Evolutionary conservation across 495 filamentous ascomycete species (phyloP).

Genomic region (Chaetomidium leptoderma): DNA sequence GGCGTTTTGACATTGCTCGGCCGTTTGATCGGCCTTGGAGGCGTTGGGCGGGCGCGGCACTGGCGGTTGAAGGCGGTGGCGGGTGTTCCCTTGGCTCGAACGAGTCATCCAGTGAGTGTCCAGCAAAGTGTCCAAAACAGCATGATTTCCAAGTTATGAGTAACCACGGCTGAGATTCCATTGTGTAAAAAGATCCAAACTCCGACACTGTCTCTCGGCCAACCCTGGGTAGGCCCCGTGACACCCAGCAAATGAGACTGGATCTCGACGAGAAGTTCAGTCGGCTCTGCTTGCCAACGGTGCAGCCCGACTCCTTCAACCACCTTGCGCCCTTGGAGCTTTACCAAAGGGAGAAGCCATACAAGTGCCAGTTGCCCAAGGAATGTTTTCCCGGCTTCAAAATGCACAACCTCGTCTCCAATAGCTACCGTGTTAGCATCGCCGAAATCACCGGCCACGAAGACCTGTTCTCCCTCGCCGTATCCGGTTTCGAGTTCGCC

Average conservation of each 20-base stretch:
- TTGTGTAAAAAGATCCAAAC: not conserved
- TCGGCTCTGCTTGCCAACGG: constrained; percentile 7
- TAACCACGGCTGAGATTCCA: not conserved
- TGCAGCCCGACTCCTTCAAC: constrained; percentile 11
- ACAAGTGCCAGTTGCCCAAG: constrained; percentile 18
- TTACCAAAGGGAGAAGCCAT: constrained; percentile 10
- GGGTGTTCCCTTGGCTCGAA: not conserved
- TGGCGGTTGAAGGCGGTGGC: not conserved
- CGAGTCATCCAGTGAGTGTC: not conserved
- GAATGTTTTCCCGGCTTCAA: constrained; percentile 4
- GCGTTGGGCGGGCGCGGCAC: constrained; percentile 6
- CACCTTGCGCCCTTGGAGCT: constrained; percentile 12
- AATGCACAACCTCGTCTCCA: constrained; percentile 15
- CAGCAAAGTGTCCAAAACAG: too few relatives aligned
- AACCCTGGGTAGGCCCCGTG: not conserved
- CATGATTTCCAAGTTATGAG: too few relatives aligned
- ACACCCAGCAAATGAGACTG: not conserved
- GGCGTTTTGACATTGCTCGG: constrained; percentile 9
- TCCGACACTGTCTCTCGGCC: not conserved
- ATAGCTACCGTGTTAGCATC: constrained; percentile 4
- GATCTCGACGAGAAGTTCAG: constrained; percentile 6
- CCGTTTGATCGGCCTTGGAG: constrained; percentile 17
- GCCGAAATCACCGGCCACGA: constrained; percentile 6
- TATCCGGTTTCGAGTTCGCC: constrained; percentile 14
- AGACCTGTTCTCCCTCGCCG: not conserved